Base-by-base conservation (phyloP, 441 rosid species). In the Arabidopsis hybrid region DNA sequence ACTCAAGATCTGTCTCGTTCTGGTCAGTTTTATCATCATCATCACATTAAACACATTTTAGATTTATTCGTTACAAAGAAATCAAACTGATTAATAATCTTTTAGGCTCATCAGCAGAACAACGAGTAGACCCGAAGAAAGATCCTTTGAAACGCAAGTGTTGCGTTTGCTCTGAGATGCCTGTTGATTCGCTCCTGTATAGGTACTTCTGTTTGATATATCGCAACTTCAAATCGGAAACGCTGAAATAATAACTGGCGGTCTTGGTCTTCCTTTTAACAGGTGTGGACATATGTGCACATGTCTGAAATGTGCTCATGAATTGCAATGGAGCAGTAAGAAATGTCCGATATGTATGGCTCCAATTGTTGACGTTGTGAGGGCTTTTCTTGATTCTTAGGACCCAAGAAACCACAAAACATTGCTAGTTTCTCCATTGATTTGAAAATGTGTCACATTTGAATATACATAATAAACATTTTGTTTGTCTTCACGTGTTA, bases 271-370 rank as follows among this genome's bases (percentile, higher is more conserved):
- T 29, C 26, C 8, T 36, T 43, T 46, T 21, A 58, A 65, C 75
- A 95, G 97, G 79, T 91, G 99, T 52, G 97, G 99, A 65, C 99
- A 95, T 79, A 91, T 95, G 93, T 92, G 97, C 65, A 84, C 96
- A n/a, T 95, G 97, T 65, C 68, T 91, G 53, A 84, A 83, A 74
- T 92, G 97, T 73, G 96, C 97, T n/a, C 84, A 86, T 14, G 93
- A 88, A 80, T 81, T 92, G 88, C 96, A 87, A 80, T 84, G 88
- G 85, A 79, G 84, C 7, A 82, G 84, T 57, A 92, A 95, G 50
- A 89, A 86, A 64, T 94, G 99, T 78, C 99, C 99, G 4, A 79
- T 88, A 2, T 94, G 97, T 72, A 83, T 85, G 76, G 92, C 94
- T 77, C 86, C 97, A 3, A 88, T 92, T 42, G 73, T 83, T 45